Conservation (phyloP, 768 basidiomycete species). For the Rhodocollybia butyracea region DNA sequence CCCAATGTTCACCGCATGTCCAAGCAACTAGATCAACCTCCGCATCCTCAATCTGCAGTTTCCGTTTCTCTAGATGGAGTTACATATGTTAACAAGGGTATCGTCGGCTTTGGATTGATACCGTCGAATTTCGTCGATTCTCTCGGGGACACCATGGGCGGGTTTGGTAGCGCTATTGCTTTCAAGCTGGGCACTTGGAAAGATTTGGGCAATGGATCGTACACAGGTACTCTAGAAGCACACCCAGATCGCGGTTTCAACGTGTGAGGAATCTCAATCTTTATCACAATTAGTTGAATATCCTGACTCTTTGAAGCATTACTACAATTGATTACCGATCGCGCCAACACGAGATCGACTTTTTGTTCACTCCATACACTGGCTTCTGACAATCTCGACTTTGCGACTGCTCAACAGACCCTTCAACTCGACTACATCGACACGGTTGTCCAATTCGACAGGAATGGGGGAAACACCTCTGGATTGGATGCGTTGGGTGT, state of each 20-base stretch:
- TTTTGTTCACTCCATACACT: conserved; percentile 57
- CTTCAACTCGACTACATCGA: conserved; percentile 46
- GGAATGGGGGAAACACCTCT: conserved; percentile 41
- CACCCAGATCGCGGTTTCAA: conserved; percentile 64
- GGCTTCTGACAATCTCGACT: conserved; percentile 40
- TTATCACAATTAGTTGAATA: neutral
- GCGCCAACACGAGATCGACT: conserved; percentile 60
- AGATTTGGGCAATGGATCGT: conserved; percentile 30
- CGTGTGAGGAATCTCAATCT: conserved; percentile 33
- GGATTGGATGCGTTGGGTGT: conserved; percentile 54
- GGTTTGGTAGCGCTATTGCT: conserved; percentile 60
- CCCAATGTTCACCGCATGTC: neutral
- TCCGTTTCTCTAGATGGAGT: conserved; percentile 34
- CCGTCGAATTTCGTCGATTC: conserved; percentile 54
- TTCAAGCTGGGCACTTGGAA: conserved; percentile 48
- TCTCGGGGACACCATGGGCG: conserved; percentile 58
- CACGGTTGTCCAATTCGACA: conserved; percentile 49
- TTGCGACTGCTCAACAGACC: conserved; percentile 47
- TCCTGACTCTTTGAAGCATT: conserved; percentile 29
- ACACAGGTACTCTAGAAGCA: conserved; percentile 47
- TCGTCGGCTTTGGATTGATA: conserved; percentile 62
- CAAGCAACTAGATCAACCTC: neutral
- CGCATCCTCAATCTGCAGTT: conserved; percentile 8
- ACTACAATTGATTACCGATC: conserved; percentile 58
- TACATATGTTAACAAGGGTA: conserved; percentile 48